Percentiles rank a stretch among this genome's conserved stretches.
phyloP scores from a whole-genome alignment of 169 alveolate genomes.

The Theileria orientalis region DNA sequence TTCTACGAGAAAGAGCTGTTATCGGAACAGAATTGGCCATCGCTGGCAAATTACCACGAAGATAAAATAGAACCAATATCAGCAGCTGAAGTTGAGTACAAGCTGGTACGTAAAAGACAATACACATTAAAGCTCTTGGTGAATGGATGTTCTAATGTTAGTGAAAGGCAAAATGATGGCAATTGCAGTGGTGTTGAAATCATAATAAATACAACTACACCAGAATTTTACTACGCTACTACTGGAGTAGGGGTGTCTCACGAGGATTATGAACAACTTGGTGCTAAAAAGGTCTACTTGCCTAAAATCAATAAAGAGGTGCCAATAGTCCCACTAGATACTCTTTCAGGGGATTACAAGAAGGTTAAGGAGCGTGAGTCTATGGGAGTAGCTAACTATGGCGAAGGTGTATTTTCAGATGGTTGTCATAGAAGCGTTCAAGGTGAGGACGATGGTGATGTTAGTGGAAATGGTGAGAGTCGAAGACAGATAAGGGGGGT shows the following conservation, averaged over 20 bases:
- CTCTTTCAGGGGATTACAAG: background rate
- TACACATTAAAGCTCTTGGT: background rate
- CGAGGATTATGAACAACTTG: background rate
- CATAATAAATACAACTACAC: conserved; percentile 8
- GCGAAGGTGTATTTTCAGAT: too few species aligned
- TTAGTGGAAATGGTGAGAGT: too few species aligned
- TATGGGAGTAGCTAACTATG: too few species aligned
- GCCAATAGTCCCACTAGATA: conserved; percentile 23
- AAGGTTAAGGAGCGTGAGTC: background rate
- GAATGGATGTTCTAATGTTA: background rate
- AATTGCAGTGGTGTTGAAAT: background rate
- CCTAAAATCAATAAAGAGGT: conserved; percentile 1
- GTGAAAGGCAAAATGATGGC: background rate
- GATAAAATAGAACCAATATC: conserved; percentile 2
- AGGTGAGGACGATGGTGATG: too few species aligned
- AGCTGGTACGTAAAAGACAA: background rate
- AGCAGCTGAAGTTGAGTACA: conserved; percentile 20
- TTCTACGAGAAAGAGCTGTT: conserved; percentile 12
- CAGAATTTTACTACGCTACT: conserved; percentile 26
- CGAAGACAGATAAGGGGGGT: background rate
- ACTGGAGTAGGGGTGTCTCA: conserved; percentile 43
- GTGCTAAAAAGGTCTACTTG: conserved; percentile 11
- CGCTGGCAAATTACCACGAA: background rate
- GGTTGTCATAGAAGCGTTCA: too few species aligned
- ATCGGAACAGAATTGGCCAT: conserved; percentile 28